Evolutionary conservation across 2,329 filamentous ascomycete genomes (phyloP), one percentile per base, ranked within the genome.

Genomic region (Aspergillus latus): DNA sequence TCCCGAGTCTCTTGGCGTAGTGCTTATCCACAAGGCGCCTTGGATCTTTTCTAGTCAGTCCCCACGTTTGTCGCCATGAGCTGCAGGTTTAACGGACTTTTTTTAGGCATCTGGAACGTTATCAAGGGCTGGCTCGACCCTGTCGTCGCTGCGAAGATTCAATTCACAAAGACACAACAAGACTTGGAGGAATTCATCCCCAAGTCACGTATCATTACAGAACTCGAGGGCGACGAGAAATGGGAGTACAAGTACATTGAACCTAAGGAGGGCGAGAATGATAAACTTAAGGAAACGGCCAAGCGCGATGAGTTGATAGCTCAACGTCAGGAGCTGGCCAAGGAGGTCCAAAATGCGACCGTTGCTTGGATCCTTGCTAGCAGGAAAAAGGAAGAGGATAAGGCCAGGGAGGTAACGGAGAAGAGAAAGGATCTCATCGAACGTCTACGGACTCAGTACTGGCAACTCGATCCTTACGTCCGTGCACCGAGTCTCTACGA

Each of bases 91-190:
- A 44, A 52, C 28, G 3, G n/a, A n/a, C 5, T 9, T n/a, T 15
- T 15, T 21, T 21, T 57, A 89, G 89, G 90, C n/a, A 90, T 97
- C 62, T 97, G 93, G 94, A 92, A 86, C 71, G 90, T 99, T 62
- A 96, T 99, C 70, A 87, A 86, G 62, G 92, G 92, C 64, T 99
- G 94, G 94, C 84, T 99, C 37, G 94, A 99, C 72, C 94, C 94
- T 1, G 93, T 99, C 3, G 93, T 99, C 29, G 94, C 94, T 26
- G 82, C 84, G 69, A 99, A 99, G 75, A 88, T 99, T 15, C 87
- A 97, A 72, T 97, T 97, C 73, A 94, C 90, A 56, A 94, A 91
- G 68, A 90, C 85, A 63, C 78, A 86, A 54, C 82, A 88, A 53
- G 93, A 97, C 52, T 79, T 99, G 52, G 84, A 89, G 61, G 79